Conservation (phyloP, 345 rosid genomes). For the Geranium brycei region DNA sequence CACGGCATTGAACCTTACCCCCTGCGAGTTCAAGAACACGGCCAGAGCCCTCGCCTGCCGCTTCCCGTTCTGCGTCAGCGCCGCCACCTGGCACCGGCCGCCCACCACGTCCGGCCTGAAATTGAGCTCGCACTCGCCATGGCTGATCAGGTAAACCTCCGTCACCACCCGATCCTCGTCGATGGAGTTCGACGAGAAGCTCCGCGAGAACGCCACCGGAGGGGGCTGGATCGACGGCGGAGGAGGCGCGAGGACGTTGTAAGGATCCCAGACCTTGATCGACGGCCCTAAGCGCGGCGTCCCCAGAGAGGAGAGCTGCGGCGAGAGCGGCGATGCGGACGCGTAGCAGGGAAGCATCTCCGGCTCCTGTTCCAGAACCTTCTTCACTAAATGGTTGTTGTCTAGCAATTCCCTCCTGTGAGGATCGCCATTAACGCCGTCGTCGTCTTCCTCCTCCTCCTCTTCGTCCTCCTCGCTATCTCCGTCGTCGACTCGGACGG, state of each 20-base stretch:
- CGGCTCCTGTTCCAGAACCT: constrained; percentile 78
- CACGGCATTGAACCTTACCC: constrained; percentile 56
- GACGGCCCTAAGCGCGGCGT: constrained; percentile 86
- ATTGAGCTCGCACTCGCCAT: constrained; percentile 68
- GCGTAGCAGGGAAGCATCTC: constrained; percentile 84
- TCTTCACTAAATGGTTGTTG: constrained; percentile 55
- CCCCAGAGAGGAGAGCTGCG: constrained; percentile 77
- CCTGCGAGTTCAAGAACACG: constrained; percentile 67
- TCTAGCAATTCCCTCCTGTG: constrained; percentile 17
- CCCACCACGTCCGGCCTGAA: constrained; percentile 67
- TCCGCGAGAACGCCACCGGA: constrained; percentile 31
- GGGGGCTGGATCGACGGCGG: constrained; percentile 34
- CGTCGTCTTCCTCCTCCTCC: constrained; percentile 33
- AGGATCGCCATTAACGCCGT: constrained; percentile 17
- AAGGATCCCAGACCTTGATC: constrained; percentile 91
- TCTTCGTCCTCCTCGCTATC: constrained; percentile 21
- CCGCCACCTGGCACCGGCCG: constrained; percentile 61
- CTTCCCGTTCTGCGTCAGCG: constrained; percentile 58
- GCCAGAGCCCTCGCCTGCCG: constrained; percentile 93
- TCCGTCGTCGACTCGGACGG: constrained; percentile 30
- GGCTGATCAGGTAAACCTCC: constrained; percentile 65
- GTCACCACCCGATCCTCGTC: constrained; percentile 30
- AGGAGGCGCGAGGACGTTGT: constrained; percentile 73
- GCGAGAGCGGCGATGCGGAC: constrained; percentile 84
- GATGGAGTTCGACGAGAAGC: constrained; percentile 18